These are phyloP conservation scores for Fusarium keratoplasticum DNA, from an alignment of 2,329 filamentous ascomycete genomes.

Conservation along the genomic window DNA sequence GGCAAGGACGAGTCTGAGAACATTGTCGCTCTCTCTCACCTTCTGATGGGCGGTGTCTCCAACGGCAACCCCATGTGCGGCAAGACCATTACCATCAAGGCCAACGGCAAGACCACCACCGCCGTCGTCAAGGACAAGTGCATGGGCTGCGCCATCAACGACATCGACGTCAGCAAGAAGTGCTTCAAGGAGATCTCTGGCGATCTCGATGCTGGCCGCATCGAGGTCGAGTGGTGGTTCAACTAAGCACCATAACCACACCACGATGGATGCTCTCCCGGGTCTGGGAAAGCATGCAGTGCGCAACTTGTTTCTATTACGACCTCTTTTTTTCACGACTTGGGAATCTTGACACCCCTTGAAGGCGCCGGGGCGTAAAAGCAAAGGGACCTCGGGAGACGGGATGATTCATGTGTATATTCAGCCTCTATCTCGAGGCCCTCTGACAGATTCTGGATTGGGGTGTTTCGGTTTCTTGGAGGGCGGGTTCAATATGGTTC, in stretches of 20 bases:
- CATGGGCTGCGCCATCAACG: conserved; percentile 68
- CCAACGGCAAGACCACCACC: conserved; percentile 66
- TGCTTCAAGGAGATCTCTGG: conserved; percentile 66
- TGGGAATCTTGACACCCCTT: conserved; percentile 35
- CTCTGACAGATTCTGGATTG: conserved; percentile 37
- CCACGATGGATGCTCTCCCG: conserved; percentile 12
- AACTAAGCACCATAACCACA: conserved; percentile 44
- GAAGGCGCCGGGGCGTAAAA: conserved; percentile 34
- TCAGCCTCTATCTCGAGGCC: not conserved
- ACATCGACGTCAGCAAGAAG: conserved; percentile 71
- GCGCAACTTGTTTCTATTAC: conserved; percentile 29
- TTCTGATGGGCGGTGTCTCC: conserved; percentile 71
- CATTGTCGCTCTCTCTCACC: conserved; percentile 76
- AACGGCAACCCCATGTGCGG: conserved; percentile 80
- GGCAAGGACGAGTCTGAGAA: conserved; percentile 65
- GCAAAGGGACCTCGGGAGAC: conserved; percentile 5
- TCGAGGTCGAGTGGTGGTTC: conserved; percentile 60
- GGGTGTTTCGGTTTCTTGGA: conserved; percentile 40
- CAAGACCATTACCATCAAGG: conserved; percentile 72
- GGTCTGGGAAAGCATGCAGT: conserved; percentile 19
- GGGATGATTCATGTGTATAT: not conserved
- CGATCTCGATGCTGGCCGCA: conserved; percentile 57
- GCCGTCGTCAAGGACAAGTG: conserved; percentile 81
- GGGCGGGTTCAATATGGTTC: conserved; percentile 34
- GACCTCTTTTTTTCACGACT: conserved; percentile 40